Percentiles rank a stretch among this genome's conserved stretches.
phyloP scores from a whole-genome alignment of 495 filamentous ascomycete genomes.

The Aspergillus sparsus region DNA sequence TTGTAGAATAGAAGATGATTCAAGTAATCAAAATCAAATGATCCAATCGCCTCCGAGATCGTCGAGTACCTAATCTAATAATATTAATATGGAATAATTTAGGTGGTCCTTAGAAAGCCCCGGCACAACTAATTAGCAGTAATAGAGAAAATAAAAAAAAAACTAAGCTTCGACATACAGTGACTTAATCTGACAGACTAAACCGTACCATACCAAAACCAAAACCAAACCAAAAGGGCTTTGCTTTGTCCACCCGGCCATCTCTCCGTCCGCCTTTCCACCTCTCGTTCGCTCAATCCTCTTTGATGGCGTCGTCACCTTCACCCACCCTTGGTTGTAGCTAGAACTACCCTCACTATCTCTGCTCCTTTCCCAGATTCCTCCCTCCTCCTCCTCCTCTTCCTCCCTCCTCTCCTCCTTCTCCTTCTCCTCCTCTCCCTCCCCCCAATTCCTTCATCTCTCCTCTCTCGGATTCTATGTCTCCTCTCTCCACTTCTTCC shows the following conservation, averaged over 20 bases:
- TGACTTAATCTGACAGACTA: conserved; percentile 1
- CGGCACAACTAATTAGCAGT: no score
- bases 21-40: no score
- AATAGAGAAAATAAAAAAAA: no score
- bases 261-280: conserved; percentile 18
- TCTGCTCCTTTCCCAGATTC: conserved; percentile 4
- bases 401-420: conserved; percentile 9
- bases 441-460: conserved; percentile 16
- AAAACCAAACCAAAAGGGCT: background rate
- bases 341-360: conserved; percentile 3
- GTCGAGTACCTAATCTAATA: no score
- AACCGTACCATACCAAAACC: conserved; percentile 11
- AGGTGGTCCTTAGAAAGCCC: no score
- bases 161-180: no score
- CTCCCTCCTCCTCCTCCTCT: conserved; percentile 21
- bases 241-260: background rate
- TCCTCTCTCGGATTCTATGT: conserved; percentile 22
- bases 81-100: no score
- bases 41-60: no score
- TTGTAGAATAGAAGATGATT: no score
- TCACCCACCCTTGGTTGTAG: conserved; percentile 1
- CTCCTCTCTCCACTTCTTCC: conserved; percentile 20
- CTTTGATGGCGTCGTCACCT: conserved; percentile 7
- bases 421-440: conserved; percentile 23
- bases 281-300: conserved; percentile 16